Evolutionary conservation across 2,329 filamentous ascomycete genomes (phyloP).

Genomic region (Rachicladosporium sp.): DNA sequence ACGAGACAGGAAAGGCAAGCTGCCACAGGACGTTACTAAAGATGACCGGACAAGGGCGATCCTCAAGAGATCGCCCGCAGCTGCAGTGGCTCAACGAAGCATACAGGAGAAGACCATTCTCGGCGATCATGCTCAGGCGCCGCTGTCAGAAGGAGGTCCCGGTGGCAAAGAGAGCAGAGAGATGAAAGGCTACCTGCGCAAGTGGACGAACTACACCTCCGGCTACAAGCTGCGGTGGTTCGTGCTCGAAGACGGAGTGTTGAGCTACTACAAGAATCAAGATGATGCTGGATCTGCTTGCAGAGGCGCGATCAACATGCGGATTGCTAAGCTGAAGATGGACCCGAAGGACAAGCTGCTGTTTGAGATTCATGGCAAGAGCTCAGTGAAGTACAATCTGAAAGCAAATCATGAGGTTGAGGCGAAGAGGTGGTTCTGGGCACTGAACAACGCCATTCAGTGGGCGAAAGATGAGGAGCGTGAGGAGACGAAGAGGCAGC

Average conservation of each 20-base stretch:
- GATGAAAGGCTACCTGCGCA: conserved; percentile 98
- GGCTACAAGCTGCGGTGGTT: conserved; percentile 98
- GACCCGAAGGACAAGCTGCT: conserved; percentile 93
- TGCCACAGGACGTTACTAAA: conserved; percentile 92
- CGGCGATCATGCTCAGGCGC: conserved; percentile 47
- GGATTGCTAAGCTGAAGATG: conserved; percentile 89
- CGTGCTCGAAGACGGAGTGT: conserved; percentile 87
- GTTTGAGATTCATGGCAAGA: conserved; percentile 96
- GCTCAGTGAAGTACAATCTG: conserved; percentile 93
- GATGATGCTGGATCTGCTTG: conserved; percentile 94
- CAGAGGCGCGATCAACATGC: conserved; percentile 97
- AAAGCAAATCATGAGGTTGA: conserved; percentile 98
- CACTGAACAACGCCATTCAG: conserved; percentile 95
- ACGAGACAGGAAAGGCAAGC: conserved; percentile 84
- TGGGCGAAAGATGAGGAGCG: conserved; percentile 96
- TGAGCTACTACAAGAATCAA: conserved; percentile 99
- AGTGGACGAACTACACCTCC: conserved; percentile 98
- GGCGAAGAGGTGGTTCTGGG: conserved; percentile 98
- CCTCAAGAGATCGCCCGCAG: conserved; percentile 86
- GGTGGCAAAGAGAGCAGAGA: conserved; percentile 80
- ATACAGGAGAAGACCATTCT: conserved; percentile 97
- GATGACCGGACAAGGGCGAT: conserved; percentile 82
- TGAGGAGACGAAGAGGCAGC: conserved; percentile 69
- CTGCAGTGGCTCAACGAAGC: conserved; percentile 82
- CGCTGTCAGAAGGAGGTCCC: conserved; percentile 37